Evolutionary conservation across 1,284 basidiomycete species (phyloP).

Genomic region (Fomitopsis pinicola): DNA sequence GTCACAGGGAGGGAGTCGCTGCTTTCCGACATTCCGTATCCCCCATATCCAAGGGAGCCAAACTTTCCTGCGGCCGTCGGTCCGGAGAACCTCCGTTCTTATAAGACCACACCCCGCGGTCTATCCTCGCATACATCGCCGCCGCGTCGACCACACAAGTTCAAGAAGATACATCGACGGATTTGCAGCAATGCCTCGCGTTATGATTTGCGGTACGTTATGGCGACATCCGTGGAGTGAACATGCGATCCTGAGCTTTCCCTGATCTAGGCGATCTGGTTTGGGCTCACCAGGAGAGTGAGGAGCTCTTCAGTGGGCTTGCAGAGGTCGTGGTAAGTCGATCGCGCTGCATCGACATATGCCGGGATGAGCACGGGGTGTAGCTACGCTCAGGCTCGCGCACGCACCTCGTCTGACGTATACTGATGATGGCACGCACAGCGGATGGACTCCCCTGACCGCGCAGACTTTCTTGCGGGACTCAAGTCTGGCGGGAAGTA

Average conservation of each 20-base stretch:
- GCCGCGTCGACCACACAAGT: neutral
- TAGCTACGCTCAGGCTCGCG: neutral
- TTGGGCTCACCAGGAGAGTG: slow-evolving; percentile 48
- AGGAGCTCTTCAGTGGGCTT: slow-evolving; percentile 59
- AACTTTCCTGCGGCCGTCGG: neutral
- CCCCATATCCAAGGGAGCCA: neutral
- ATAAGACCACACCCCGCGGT: neutral
- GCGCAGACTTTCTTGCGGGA: slow-evolving; percentile 67
- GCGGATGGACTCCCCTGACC: slow-evolving; percentile 57
- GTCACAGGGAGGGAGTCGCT: neutral
- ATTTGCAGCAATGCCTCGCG: slow-evolving; percentile 12
- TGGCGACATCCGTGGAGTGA: neutral
- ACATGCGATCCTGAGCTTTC: neutral
- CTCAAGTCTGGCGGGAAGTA: slow-evolving; percentile 72
- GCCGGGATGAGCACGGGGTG: neutral
- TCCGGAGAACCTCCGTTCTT: neutral
- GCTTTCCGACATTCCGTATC: neutral
- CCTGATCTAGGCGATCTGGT: slow-evolving; percentile 6
- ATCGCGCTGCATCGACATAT: neutral
- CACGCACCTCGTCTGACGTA: neutral
- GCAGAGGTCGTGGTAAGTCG: slow-evolving; percentile 73
- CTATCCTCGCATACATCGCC: neutral
- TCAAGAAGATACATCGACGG: neutral
- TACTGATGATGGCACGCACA: slow-evolving; percentile 1
- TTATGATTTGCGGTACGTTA: slow-evolving; percentile 17